These are phyloP conservation scores for Teratosphaeria destructans DNA, from an alignment of 2,329 filamentous ascomycete genomes.

Conservation along the genomic window DNA sequence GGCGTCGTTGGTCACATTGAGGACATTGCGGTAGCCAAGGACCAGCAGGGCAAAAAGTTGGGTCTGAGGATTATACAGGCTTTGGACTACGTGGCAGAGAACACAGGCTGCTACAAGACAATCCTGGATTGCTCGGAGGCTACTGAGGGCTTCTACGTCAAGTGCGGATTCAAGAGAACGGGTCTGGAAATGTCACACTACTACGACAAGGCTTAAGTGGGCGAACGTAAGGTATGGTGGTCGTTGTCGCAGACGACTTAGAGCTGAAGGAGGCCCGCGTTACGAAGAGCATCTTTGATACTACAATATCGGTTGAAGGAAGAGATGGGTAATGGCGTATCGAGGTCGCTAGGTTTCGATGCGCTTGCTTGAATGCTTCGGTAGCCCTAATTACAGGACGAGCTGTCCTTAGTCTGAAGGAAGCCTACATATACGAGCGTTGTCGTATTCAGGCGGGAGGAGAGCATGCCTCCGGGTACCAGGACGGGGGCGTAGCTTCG, in stretches of 20 bases:
- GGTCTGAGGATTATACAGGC: constrained; percentile 89
- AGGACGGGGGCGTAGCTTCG: no score
- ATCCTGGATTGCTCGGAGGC: constrained; percentile 94
- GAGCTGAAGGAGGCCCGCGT: background rate
- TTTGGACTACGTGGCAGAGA: constrained; percentile 75
- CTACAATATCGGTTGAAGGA: no score
- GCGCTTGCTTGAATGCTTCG: no score
- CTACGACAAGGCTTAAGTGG: constrained; percentile 36
- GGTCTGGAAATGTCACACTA: constrained; percentile 97
- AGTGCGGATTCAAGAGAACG: constrained; percentile 88
- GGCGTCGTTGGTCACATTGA: constrained; percentile 90
- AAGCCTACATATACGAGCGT: no score
- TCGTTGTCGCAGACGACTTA: background rate
- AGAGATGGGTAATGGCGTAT: no score
- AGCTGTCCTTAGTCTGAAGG: no score
- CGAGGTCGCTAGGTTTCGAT: no score
- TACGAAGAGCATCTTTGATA: background rate
- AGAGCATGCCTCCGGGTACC: background rate
- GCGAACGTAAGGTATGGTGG: background rate
- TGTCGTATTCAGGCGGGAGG: background rate
- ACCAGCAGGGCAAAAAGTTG: constrained; percentile 95
- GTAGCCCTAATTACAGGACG: no score
- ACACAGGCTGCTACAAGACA: constrained; percentile 91
- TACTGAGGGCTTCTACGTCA: constrained; percentile 96
- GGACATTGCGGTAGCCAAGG: constrained; percentile 89